A percentile compares a stretch with the other conserved stretches of the same genome.
Conservation (phyloP, 1,284 basidiomycete genomes). For the Ustilago shanxiensis region DNA sequence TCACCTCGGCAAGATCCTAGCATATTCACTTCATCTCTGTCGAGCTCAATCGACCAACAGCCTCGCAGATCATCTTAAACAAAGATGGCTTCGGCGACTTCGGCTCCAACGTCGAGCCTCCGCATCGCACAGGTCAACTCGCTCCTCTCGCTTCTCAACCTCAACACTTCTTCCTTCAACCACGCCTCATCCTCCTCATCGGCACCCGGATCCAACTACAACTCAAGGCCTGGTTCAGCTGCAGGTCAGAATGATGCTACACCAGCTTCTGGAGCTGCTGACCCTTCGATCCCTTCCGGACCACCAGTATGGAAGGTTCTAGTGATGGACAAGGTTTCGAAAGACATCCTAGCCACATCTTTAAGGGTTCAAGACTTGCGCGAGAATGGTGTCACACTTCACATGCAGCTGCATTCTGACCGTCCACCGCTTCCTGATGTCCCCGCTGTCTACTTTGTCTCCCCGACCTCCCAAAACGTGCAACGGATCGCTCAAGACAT, state of each 20-base stretch:
- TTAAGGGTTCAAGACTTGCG: constrained; percentile 95
- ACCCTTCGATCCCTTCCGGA: constrained; percentile 67
- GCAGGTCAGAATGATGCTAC: constrained; percentile 28
- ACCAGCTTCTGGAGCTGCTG: constrained; percentile 6
- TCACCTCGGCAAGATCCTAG: neutral
- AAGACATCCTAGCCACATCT: constrained; percentile 94
- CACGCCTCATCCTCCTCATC: constrained; percentile 45
- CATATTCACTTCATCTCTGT: neutral
- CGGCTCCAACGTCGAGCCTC: constrained; percentile 47
- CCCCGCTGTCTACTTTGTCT: constrained; percentile 96
- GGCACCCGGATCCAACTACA: constrained; percentile 43
- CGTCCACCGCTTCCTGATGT: constrained; percentile 93
- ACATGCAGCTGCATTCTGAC: constrained; percentile 90
- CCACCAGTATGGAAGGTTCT: constrained; percentile 97
- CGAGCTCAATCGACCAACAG: neutral
- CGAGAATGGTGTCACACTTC: constrained; percentile 95
- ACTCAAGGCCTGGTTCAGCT: constrained; percentile 41
- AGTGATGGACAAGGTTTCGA: constrained; percentile 92
- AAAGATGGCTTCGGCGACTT: constrained; percentile 29
- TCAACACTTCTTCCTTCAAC: constrained; percentile 60
- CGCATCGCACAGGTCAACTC: constrained; percentile 62
- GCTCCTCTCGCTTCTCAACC: constrained; percentile 65
- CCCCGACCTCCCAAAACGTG: constrained; percentile 88
- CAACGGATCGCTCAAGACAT: constrained; percentile 77
- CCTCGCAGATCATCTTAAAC: neutral